A percentile compares a stretch with the other conserved stretches of the same genome.
Evolutionary conservation across 1,284 basidiomycete species (phyloP).

Genomic region (Fomitopsis schrenkii): DNA sequence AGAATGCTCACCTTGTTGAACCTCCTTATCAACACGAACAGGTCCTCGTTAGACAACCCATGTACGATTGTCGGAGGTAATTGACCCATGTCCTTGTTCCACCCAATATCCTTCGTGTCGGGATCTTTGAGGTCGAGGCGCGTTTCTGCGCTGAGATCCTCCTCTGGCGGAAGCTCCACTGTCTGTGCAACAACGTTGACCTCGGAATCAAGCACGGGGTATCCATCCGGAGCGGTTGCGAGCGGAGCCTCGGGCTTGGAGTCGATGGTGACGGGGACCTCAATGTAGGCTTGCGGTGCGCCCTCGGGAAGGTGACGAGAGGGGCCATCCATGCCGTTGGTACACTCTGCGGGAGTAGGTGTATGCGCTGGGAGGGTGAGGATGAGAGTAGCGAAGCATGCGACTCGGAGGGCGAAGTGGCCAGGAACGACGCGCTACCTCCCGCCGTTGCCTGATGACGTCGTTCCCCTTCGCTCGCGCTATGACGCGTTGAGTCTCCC

Average conservation of each 20-base stretch:
- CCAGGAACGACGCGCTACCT: too few species aligned
- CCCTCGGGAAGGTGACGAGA: not conserved
- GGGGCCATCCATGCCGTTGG: not conserved
- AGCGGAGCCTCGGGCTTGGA: not conserved
- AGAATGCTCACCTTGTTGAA: conserved; percentile 36
- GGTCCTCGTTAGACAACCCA: conserved; percentile 35
- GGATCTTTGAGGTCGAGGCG: conserved; percentile 23
- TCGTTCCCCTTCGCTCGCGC: too few species aligned
- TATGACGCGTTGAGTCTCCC: too few species aligned
- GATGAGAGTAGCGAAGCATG: too few species aligned
- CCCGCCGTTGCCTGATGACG: too few species aligned
- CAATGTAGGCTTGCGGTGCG: not conserved
- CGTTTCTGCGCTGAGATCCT: not conserved
- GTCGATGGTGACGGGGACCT: not conserved
- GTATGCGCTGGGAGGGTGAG: too few species aligned
- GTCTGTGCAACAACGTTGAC: conserved; percentile 4
- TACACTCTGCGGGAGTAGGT: not conserved
- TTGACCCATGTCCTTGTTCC: conserved; percentile 18
- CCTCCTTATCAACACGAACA: conserved; percentile 37
- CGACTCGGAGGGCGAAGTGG: too few species aligned
- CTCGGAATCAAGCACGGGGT: conserved; percentile 1
- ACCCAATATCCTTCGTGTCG: conserved; percentile 24
- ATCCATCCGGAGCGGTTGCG: not conserved
- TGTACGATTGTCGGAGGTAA: conserved; percentile 17
- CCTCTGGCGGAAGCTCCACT: conserved; percentile 7